Conservation (phyloP, 768 basidiomycete genomes). For the Trametes meyenii region DNA sequence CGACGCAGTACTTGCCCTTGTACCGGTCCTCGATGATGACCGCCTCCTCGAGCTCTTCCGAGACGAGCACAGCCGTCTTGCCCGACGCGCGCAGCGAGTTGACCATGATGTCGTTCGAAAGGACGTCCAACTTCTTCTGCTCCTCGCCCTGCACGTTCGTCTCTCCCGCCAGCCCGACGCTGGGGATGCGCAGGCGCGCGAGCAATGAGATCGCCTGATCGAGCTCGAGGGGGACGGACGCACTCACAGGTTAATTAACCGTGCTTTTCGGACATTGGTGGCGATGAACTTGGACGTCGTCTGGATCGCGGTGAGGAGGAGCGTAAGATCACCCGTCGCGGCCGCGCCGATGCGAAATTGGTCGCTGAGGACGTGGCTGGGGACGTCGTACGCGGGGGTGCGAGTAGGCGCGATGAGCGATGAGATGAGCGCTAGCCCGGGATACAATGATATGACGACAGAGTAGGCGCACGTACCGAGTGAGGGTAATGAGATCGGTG, state of each 20-base stretch:
- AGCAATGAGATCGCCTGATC: slow-evolving; percentile 5
- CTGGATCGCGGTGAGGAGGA: slow-evolving; percentile 94
- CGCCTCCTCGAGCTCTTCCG: slow-evolving; percentile 92
- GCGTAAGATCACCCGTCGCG: slow-evolving; percentile 92
- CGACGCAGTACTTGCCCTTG: slow-evolving; percentile 93
- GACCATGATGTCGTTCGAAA: slow-evolving; percentile 99
- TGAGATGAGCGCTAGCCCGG: slow-evolving; percentile 14
- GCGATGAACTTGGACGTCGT: slow-evolving; percentile 97
- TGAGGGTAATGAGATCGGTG: slow-evolving; percentile 91
- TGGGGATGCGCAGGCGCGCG: slow-evolving; percentile 34
- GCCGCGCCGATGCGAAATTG: slow-evolving; percentile 80
- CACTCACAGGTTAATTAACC: slow-evolving; percentile 93
- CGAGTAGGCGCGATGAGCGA: slow-evolving; percentile 6
- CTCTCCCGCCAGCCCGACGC: slow-evolving; percentile 96
- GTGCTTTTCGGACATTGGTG: slow-evolving; percentile 95
- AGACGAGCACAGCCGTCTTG: slow-evolving; percentile 94
- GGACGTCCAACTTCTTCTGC: slow-evolving; percentile 98
- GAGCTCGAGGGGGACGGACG: background rate
- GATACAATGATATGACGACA: slow-evolving; percentile 3
- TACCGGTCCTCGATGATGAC: slow-evolving; percentile 83
- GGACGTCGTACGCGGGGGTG: slow-evolving; percentile 8
- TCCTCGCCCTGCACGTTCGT: slow-evolving; percentile 98
- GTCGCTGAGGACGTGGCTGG: slow-evolving; percentile 84
- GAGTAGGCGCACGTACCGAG: slow-evolving; percentile 57
- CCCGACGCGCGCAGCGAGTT: slow-evolving; percentile 96